These are phyloP conservation scores for Dioscorea zingiberensis DNA, from an alignment of 106 monocot species.

Conservation along the genomic window DNA sequence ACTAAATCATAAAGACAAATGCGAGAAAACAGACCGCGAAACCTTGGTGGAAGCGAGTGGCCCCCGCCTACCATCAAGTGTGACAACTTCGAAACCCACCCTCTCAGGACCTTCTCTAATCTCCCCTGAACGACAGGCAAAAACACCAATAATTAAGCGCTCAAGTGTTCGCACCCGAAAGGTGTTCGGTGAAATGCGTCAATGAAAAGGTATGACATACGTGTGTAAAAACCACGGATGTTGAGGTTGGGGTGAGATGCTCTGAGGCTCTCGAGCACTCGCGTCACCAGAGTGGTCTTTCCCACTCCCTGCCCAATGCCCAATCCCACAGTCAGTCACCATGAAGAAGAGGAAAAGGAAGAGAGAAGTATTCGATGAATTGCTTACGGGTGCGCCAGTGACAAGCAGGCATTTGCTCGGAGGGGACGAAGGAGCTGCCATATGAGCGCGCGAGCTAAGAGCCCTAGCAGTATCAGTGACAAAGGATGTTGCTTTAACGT, in stretches of 20 bases:
- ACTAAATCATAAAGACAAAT: neutral
- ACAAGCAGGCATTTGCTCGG: slow-evolving; percentile 68
- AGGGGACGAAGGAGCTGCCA: slow-evolving; percentile 38
- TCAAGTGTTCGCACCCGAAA: no score
- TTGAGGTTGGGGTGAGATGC: slow-evolving; percentile 57
- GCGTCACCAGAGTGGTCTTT: slow-evolving; percentile 89
- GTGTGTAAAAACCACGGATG: slow-evolving; percentile 79
- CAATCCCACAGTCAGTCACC: neutral
- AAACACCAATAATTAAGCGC: no score
- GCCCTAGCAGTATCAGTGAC: no score
- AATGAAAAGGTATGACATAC: slow-evolving; percentile 13
- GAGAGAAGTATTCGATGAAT: no score
- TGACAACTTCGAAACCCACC: slow-evolving; percentile 78
- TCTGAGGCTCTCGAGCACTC: slow-evolving; percentile 50
- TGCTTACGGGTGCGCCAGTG: slow-evolving; percentile 74
- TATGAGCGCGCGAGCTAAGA: neutral
- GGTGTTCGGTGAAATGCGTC: no score
- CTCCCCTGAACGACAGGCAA: slow-evolving; percentile 43
- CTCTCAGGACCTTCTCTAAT: slow-evolving; percentile 61
- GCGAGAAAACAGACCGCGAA: slow-evolving; percentile 32
- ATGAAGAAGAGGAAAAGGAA: neutral
- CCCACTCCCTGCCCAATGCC: slow-evolving; percentile 56
- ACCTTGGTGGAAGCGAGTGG: slow-evolving; percentile 50
- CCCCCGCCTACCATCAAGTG: slow-evolving; percentile 54
- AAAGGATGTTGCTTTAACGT: no score